phyloP scores from a whole-genome alignment of 2,329 filamentous ascomycete species.

The Lecanicillium sp. region DNA sequence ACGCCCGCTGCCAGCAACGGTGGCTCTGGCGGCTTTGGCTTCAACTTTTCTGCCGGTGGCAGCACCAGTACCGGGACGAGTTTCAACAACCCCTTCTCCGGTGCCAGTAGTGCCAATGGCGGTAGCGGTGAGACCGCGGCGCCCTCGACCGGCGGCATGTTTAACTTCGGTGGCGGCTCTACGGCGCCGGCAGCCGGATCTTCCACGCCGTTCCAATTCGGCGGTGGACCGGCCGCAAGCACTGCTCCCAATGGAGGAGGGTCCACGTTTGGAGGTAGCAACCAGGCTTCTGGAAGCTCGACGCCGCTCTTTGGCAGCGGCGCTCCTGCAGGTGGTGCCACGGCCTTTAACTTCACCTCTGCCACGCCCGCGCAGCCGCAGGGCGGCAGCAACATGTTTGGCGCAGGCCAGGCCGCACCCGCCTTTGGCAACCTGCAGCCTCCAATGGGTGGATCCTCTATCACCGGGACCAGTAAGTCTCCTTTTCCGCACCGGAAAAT shows the following conservation, averaged over 20 bases:
- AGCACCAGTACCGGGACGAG: conserved; percentile 23
- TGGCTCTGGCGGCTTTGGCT: conserved; percentile 21
- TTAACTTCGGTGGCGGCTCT: conserved; percentile 33
- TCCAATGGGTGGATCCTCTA: conserved; percentile 37
- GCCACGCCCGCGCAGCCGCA: conserved; percentile 25
- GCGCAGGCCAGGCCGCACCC: conserved; percentile 29
- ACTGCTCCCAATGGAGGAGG: conserved; percentile 19
- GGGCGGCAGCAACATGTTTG: conserved; percentile 26
- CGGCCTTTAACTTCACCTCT: conserved; percentile 36
- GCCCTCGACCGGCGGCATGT: conserved; percentile 26
- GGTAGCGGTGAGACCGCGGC: conserved; percentile 20
- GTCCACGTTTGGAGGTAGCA: conserved; percentile 23
- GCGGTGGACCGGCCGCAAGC: conserved; percentile 21
- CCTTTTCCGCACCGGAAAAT: conserved; percentile 36
- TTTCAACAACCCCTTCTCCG: conserved; percentile 37
- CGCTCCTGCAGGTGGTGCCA: conserved; percentile 24
- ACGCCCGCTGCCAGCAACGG: conserved; percentile 20
- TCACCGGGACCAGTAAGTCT: conserved; percentile 43
- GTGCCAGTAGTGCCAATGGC: conserved; percentile 21
- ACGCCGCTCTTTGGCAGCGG: conserved; percentile 27
- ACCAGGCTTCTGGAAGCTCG: conserved; percentile 19
- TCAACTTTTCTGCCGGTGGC: conserved; percentile 28
- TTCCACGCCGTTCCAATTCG: conserved; percentile 34
- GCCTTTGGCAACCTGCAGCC: conserved; percentile 36
- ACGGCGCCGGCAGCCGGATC: conserved; percentile 24